phyloP scores from a whole-genome alignment of 352 stramenopile species.

The Pythium chondricola region DNA sequence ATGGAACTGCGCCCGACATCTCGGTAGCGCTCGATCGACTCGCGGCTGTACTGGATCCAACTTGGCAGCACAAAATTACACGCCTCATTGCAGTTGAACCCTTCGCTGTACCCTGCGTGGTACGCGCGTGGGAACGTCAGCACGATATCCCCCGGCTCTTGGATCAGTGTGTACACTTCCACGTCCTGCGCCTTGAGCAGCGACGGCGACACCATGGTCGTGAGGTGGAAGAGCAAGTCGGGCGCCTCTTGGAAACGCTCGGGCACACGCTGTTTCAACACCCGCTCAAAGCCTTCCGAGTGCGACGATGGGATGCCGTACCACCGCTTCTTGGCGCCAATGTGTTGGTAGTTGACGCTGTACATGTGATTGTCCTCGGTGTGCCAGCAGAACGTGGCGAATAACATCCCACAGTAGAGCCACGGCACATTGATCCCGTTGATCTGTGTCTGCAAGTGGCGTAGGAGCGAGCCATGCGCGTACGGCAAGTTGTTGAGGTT shows the following conservation, averaged over 20 bases:
- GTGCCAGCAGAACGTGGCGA: constrained; percentile 98
- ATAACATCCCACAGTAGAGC: constrained; percentile 98
- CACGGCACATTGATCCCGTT: constrained; percentile 98
- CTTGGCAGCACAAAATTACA: constrained; percentile 84
- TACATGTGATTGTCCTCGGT: constrained; percentile 99
- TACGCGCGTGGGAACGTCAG: constrained; percentile 97
- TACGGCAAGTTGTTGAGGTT: constrained; percentile 98
- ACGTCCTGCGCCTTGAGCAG: constrained; percentile 37
- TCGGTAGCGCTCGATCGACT: constrained; percentile 68
- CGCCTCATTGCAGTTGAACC: constrained; percentile 91
- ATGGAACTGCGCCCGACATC: constrained; percentile 56
- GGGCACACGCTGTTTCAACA: constrained; percentile 41
- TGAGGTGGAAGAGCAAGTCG: constrained; percentile 67
- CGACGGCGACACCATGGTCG: constrained; percentile 64
- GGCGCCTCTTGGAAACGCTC: constrained; percentile 57
- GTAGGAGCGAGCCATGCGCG: constrained; percentile 88
- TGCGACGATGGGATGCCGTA: constrained; percentile 76
- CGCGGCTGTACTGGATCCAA: constrained; percentile 77
- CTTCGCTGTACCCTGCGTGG: constrained; percentile 95
- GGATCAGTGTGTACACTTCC: constrained; percentile 55
- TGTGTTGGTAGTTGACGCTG: constrained; percentile 98
- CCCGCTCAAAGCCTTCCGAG: constrained; percentile 46
- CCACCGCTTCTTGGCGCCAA: constrained; percentile 96
- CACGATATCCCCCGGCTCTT: constrained; percentile 93
- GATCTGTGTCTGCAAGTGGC: constrained; percentile 91